Evolutionary conservation across 495 filamentous ascomycete genomes (phyloP).

Genomic region (Aspergillus heteromorphus): DNA sequence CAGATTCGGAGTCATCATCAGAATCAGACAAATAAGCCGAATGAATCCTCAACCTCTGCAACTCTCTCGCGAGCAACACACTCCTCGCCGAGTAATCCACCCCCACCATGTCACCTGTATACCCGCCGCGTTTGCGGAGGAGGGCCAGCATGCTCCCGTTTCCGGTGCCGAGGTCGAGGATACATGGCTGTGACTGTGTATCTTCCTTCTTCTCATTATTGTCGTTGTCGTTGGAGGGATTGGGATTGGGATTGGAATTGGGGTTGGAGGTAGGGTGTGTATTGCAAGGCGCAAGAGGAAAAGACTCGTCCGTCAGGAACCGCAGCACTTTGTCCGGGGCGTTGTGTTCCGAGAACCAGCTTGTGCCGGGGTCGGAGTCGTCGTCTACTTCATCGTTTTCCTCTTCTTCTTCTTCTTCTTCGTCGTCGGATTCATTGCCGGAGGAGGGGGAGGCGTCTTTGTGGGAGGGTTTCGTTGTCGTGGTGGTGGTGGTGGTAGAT

Average conservation of each 20-base stretch:
- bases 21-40: slow-evolving; percentile 34
- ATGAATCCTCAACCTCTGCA: slow-evolving; percentile 36
- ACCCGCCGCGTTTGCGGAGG: slow-evolving; percentile 55
- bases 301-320: slow-evolving; percentile 34
- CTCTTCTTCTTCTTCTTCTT: slow-evolving; percentile 12
- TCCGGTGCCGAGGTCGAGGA: slow-evolving; percentile 81
- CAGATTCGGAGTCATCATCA: slow-evolving; percentile 33
- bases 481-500: slow-evolving; percentile 1
- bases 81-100: slow-evolving; percentile 79
- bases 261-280: too few species aligned
- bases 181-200: slow-evolving; percentile 29
- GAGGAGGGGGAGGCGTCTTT: neutral
- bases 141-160: slow-evolving; percentile 86
- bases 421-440: slow-evolving; percentile 3
- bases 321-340: slow-evolving; percentile 45
- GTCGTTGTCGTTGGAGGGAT: neutral
- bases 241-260: too few species aligned
- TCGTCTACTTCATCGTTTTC: slow-evolving; percentile 22
- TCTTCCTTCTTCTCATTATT: neutral
- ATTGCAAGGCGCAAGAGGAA: slow-evolving; percentile 33
- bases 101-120: slow-evolving; percentile 63
- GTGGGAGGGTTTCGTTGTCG: neutral
- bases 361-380: slow-evolving; percentile 45
- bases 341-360: slow-evolving; percentile 50
- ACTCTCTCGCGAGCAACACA: slow-evolving; percentile 60